phyloP scores from a whole-genome alignment of 2,329 filamentous ascomycete species.

The Verticillium nonalfalfae region DNA sequence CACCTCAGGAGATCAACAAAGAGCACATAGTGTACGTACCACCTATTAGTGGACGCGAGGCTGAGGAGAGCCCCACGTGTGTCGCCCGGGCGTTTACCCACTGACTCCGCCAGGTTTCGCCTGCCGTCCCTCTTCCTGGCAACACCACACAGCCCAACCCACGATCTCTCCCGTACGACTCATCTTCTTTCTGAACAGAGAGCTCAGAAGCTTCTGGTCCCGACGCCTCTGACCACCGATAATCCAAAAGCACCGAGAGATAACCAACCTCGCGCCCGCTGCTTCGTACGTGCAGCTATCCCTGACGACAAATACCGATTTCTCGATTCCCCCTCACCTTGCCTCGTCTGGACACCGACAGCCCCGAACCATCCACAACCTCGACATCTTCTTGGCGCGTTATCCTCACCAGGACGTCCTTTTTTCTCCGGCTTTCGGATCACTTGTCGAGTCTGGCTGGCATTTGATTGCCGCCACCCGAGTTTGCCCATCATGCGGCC shows the following conservation, averaged over 20 bases:
- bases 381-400: background rate
- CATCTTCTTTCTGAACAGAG: background rate
- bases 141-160: background rate
- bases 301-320: conserved; percentile 1
- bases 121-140: background rate
- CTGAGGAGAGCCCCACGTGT: background rate
- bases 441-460: background rate
- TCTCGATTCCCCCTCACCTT: conserved; percentile 5
- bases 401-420: background rate
- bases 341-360: conserved; percentile 4
- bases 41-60: background rate
- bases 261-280: background rate
- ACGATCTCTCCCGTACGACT: background rate
- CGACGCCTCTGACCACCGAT: background rate
- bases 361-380: conserved; percentile 2
- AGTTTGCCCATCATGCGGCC: conserved; percentile 15
- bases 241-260: background rate
- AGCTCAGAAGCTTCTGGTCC: background rate
- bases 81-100: background rate
- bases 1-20: background rate
- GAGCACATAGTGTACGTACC: background rate
- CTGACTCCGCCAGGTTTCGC: background rate
- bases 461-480: background rate
- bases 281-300: background rate
- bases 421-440: background rate